Base-by-base conservation (phyloP, 495 filamentous ascomycete genomes). In the Amphirosellinia nigrospora region DNA sequence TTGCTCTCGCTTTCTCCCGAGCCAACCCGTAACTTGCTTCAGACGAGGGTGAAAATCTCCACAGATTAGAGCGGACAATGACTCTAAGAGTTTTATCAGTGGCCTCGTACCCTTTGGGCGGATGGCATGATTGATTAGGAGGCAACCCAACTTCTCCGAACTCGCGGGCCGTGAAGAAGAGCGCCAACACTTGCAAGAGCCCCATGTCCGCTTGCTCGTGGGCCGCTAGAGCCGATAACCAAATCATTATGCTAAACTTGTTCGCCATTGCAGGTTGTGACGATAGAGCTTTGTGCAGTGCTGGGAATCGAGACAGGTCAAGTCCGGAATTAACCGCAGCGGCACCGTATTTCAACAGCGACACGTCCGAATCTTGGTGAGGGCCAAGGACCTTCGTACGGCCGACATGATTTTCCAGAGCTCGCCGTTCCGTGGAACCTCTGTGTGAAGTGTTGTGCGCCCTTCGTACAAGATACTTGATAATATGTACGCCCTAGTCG, bases 181-280 rank as follows among this genome's bases (percentile, higher is more conserved):
- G 76, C 28, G 81, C 74, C 21, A 86, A 48, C 1, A 79, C 73
- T 30, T 82, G 76, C 30, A 86, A 61, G 7, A 84, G 66, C 15
- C 50, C 15, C 70, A 79, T 71, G 13, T 85, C 63, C 4, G 60
- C 16, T 71, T 67, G 16, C 73, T 62, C 0, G 73, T 72, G 61
- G 72, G 82, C 36, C 26, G 82, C 75, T 60, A 87, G 9, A 28
- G 65, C 50, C 41, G 65, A 68, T 10, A 88, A 74, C 74, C 80
- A 82, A 7, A 86, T 79, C 81, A 87, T 84, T 3, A 86, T 32
- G 32, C 74, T 73, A 68, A 79, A 84, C 66, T 72, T 82, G 64
- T 81, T 68, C 13, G 68, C 36, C 16, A 66, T 52, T 8, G 8
- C 50, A 5, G 21, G 30, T 21, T 26, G 50, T 0, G 66, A 72